Evolutionary conservation across 495 filamentous ascomycete genomes (phyloP).

Genomic region (Arthonia radiata): DNA sequence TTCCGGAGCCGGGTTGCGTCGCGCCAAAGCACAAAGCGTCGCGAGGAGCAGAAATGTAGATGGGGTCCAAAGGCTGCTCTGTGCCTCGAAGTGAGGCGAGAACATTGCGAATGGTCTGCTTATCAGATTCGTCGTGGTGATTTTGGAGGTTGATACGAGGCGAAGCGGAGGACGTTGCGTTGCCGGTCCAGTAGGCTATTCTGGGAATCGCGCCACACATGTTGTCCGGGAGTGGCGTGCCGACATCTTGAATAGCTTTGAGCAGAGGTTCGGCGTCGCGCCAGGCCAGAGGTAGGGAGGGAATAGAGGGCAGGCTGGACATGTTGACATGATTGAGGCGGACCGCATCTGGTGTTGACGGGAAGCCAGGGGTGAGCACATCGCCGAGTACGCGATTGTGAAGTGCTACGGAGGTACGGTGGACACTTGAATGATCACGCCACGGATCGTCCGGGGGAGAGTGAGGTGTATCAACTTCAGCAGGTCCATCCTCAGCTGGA

Average conservation of each 20-base stretch:
- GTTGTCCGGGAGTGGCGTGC: slow-evolving; percentile 37
- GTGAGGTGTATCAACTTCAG: slow-evolving; percentile 33
- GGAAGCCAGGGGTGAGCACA: slow-evolving; percentile 68
- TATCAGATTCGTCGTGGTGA: slow-evolving; percentile 56
- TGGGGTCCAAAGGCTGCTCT: slow-evolving; percentile 60
- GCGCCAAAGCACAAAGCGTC: slow-evolving; percentile 87
- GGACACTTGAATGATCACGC: slow-evolving; percentile 58
- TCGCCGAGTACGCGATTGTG: slow-evolving; percentile 70
- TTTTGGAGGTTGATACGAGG: slow-evolving; percentile 25
- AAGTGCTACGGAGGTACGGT: slow-evolving; percentile 59
- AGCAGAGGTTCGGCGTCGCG: slow-evolving; percentile 64
- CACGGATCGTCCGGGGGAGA: slow-evolving; percentile 43
- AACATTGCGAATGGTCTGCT: slow-evolving; percentile 76
- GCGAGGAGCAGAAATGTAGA: slow-evolving; percentile 83
- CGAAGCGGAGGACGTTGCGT: not conserved
- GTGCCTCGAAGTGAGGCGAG: slow-evolving; percentile 58
- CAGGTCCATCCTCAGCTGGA: slow-evolving; percentile 54
- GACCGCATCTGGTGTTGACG: slow-evolving; percentile 42
- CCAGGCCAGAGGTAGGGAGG: slow-evolving; percentile 72
- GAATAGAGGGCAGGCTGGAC: slow-evolving; percentile 52
- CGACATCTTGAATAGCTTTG: slow-evolving; percentile 50
- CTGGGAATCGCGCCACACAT: slow-evolving; percentile 59
- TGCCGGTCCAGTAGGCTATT: slow-evolving; percentile 43
- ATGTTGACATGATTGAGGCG: slow-evolving; percentile 44
- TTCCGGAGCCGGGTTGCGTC: slow-evolving; percentile 64